A percentile compares a stretch with the other conserved stretches of the same genome.
These are phyloP conservation scores for Gremmenia infestans DNA, from an alignment of 2,329 filamentous ascomycete species.

Conservation along the genomic window DNA sequence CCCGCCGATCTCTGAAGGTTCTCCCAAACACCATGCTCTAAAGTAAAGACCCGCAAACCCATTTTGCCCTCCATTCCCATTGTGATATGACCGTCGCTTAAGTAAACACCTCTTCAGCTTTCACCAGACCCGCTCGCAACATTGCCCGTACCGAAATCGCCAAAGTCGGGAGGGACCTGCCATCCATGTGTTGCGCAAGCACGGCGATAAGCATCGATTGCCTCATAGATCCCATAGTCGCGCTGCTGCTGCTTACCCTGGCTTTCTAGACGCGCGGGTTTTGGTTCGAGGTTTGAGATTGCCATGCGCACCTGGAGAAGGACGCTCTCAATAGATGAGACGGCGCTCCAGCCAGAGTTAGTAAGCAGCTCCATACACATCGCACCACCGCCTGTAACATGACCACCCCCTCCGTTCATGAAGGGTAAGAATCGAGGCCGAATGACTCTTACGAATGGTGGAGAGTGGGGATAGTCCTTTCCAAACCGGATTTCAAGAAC, in stretches of 20 bases:
- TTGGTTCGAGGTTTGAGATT: slow-evolving; percentile 62
- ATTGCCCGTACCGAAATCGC: slow-evolving; percentile 15
- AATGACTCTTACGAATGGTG: slow-evolving; percentile 80
- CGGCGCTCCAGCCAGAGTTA: slow-evolving; percentile 74
- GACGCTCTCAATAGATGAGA: slow-evolving; percentile 69
- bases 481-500: slow-evolving; percentile 81
- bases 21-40: neutral
- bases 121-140: neutral
- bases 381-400: slow-evolving; percentile 79
- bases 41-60: neutral
- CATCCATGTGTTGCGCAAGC: slow-evolving; percentile 68
- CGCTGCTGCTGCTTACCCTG: neutral
- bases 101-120: neutral
- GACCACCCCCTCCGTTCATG: slow-evolving; percentile 69
- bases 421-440: slow-evolving; percentile 75
- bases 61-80: neutral
- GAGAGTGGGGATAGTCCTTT: slow-evolving; percentile 67
- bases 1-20: neutral
- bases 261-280: slow-evolving; percentile 62
- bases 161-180: slow-evolving; percentile 61
- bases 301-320: slow-evolving; percentile 77
- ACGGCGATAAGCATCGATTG: slow-evolving; percentile 66
- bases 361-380: slow-evolving; percentile 83
- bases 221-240: slow-evolving; percentile 66
- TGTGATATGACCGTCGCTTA: neutral